Percentiles rank a stretch among this genome's conserved stretches.
These are phyloP conservation scores for Mycena crocata DNA, from an alignment of 768 basidiomycete genomes.

Conservation along the genomic window DNA sequence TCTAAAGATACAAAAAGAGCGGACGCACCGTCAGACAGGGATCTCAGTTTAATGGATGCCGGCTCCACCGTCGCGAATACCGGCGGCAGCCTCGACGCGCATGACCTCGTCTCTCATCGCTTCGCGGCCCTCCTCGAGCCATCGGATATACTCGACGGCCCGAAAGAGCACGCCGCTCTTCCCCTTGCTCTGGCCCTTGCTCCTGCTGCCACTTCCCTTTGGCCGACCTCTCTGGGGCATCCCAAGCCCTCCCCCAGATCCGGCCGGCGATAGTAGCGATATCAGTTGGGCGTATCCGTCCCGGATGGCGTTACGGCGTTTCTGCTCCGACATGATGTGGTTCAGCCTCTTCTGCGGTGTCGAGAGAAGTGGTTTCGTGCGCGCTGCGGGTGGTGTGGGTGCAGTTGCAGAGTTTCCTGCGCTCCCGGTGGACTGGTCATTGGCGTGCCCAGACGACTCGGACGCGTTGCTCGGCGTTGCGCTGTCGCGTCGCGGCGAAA, in stretches of 20 bases:
- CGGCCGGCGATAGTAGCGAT: slow-evolving; percentile 82
- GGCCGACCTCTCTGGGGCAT: slow-evolving; percentile 85
- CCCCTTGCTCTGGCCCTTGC: slow-evolving; percentile 79
- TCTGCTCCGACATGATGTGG: slow-evolving; percentile 96
- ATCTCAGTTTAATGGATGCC: background rate
- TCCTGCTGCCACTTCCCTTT: slow-evolving; percentile 78
- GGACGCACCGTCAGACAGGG: background rate
- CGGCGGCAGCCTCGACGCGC: slow-evolving; percentile 75
- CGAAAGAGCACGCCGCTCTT: slow-evolving; percentile 92
- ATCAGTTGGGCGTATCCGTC: slow-evolving; percentile 92
- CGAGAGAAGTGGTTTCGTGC: slow-evolving; percentile 75
- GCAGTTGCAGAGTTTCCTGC: slow-evolving; percentile 19
- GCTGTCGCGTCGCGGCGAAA: slow-evolving; percentile 23
- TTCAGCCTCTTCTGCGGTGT: slow-evolving; percentile 90
- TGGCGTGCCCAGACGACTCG: slow-evolving; percentile 25
- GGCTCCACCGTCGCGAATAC: slow-evolving; percentile 49
- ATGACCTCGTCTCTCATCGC: slow-evolving; percentile 76
- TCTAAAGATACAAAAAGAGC: background rate
- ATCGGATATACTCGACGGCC: slow-evolving; percentile 86
- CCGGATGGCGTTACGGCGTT: slow-evolving; percentile 91
- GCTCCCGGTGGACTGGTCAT: slow-evolving; percentile 15
- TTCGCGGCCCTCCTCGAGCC: slow-evolving; percentile 87
- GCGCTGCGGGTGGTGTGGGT: slow-evolving; percentile 33
- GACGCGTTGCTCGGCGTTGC: slow-evolving; percentile 33
- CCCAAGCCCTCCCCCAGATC: slow-evolving; percentile 70